Conservation (phyloP, 1,284 basidiomycete species). For the Rhodotorula sp. region DNA sequence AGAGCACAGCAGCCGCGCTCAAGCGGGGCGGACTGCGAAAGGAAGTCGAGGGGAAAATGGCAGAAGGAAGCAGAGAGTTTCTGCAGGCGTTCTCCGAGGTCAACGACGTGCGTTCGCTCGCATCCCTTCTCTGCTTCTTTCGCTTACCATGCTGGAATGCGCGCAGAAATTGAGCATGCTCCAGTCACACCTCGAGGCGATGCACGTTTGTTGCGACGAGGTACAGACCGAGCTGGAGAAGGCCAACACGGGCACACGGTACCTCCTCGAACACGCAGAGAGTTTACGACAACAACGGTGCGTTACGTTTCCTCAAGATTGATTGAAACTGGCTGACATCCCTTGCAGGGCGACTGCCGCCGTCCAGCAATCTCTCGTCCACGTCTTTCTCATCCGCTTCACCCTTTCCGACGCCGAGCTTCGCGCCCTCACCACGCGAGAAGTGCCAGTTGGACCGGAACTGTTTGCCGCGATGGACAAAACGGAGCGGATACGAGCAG, state of each 20-base stretch:
- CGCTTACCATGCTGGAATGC: background rate
- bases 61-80: constrained; percentile 75
- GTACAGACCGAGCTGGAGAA: constrained; percentile 72
- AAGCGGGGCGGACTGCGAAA: constrained; percentile 62
- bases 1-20: constrained; percentile 48
- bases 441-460: constrained; percentile 66
- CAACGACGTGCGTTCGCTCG: constrained; percentile 65
- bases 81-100: constrained; percentile 78
- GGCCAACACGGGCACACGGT: constrained; percentile 74
- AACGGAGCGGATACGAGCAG: constrained; percentile 73
- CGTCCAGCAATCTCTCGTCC: constrained; percentile 66
- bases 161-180: constrained; percentile 72
- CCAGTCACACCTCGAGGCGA: constrained; percentile 68
- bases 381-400: constrained; percentile 77
- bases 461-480: constrained; percentile 87
- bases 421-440: constrained; percentile 70
- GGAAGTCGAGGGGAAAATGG: constrained; percentile 77
- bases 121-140: background rate
- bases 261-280: constrained; percentile 81
- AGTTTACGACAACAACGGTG: constrained; percentile 77
- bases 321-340: background rate
- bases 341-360: constrained; percentile 55
- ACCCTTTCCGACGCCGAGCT: constrained; percentile 73
- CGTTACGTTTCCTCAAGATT: constrained; percentile 32
- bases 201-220: constrained; percentile 77